phyloP scores from a whole-genome alignment of 352 stramenopile genomes.

The Globisporangium iwayamae region DNA sequence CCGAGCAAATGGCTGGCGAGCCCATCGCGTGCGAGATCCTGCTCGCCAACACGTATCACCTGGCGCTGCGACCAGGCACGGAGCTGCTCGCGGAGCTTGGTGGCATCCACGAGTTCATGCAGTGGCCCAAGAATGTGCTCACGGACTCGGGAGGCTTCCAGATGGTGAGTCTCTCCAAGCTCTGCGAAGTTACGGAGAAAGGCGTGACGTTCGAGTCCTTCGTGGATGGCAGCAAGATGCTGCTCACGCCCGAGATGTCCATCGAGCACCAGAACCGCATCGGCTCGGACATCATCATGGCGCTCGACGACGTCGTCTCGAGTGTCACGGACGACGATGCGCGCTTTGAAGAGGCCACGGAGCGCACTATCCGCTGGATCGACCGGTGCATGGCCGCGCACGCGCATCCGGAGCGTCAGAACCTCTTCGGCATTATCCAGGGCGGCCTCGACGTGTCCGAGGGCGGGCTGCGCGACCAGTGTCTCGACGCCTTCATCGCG shows the following conservation, averaged over 20 bases:
- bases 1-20: constrained; percentile 64
- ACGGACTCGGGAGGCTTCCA: constrained; percentile 98
- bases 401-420: constrained; percentile 82
- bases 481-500: constrained; percentile 86
- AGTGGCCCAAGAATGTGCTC: constrained; percentile 92
- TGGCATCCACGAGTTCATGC: constrained; percentile 96
- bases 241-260: constrained; percentile 91
- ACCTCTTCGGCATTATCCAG: constrained; percentile 97
- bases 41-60: constrained; percentile 97
- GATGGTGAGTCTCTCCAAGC: constrained; percentile 95
- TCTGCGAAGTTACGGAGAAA: constrained; percentile 92
- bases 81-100: constrained; percentile 77
- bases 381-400: constrained; percentile 94
- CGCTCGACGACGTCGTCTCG: constrained; percentile 96
- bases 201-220: constrained; percentile 83
- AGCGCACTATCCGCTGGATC: constrained; percentile 93
- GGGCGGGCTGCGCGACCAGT: constrained; percentile 92
- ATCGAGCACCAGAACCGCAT: constrained; percentile 96
- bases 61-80: constrained; percentile 92
- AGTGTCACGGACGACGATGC: constrained; percentile 84
- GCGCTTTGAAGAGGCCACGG: constrained; percentile 90
- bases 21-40: constrained; percentile 90
- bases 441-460: constrained; percentile 90
- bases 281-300: constrained; percentile 98
- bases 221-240: constrained; percentile 87